These are phyloP conservation scores for Lentinula novae-zelandiae DNA, from an alignment of 1,284 basidiomycete species.

Conservation along the genomic window DNA sequence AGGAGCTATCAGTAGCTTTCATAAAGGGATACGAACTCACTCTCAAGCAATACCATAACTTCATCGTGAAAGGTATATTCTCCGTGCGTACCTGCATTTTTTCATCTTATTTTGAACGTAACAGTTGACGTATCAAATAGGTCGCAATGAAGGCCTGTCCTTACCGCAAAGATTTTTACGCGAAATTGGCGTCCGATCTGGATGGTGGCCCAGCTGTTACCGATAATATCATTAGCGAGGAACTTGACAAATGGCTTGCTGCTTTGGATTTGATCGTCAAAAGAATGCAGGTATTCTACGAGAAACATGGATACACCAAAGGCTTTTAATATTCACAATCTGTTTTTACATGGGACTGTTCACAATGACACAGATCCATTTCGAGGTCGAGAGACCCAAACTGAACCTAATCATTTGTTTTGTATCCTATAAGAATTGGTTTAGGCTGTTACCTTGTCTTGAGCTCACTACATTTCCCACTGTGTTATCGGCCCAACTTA, in stretches of 20 bases:
- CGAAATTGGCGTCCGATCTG: constrained; percentile 78
- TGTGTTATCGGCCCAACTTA: no score
- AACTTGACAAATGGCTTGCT: constrained; percentile 66
- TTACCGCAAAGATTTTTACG: constrained; percentile 86
- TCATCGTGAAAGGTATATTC: constrained; percentile 85
- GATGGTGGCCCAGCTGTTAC: constrained; percentile 51
- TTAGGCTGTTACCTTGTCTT: no score
- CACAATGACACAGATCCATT: neutral
- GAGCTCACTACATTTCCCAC: no score
- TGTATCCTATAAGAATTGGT: no score
- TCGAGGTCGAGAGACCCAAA: no score
- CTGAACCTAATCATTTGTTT: no score
- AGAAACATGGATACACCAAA: constrained; percentile 47
- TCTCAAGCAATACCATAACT: constrained; percentile 85
- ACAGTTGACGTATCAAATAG: constrained; percentile 35
- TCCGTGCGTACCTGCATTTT: constrained; percentile 48
- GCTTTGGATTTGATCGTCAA: constrained; percentile 72
- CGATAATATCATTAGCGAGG: constrained; percentile 63
- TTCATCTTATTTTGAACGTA: neutral
- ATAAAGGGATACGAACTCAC: constrained; percentile 80
- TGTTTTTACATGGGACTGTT: neutral
- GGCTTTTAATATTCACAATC: constrained; percentile 36
- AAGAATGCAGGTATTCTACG: constrained; percentile 74
- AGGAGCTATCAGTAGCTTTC: constrained; percentile 80
- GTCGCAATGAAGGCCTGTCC: constrained; percentile 98